Evolutionary conservation across 75 land plant species (phyloP).

Genomic region (Selaginella moellendorffii): DNA sequence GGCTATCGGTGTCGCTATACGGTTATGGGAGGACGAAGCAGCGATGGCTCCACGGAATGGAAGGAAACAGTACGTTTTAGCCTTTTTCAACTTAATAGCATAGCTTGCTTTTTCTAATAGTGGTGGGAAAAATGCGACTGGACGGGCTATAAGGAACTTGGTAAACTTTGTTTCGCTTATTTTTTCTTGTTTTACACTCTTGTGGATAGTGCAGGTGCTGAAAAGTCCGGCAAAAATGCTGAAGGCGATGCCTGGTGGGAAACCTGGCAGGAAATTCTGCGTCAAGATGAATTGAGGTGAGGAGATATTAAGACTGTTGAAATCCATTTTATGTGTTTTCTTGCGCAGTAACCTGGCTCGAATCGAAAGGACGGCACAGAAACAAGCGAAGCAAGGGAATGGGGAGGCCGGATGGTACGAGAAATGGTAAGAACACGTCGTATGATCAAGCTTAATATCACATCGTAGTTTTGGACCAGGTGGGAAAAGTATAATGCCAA

Average conservation of each 20-base stretch:
- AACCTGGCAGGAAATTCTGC: constrained; percentile 89
- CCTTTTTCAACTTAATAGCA: not conserved
- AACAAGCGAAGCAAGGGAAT: constrained; percentile 84
- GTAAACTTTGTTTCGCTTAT: constrained; percentile 24
- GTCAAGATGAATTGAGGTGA: constrained; percentile 92
- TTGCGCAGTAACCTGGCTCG: constrained; percentile 69
- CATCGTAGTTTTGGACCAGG: constrained; percentile 26
- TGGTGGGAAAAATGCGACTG: constrained; percentile 99
- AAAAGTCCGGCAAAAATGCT: constrained; percentile 86
- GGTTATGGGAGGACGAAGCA: constrained; percentile 71
- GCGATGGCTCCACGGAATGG: constrained; percentile 76
- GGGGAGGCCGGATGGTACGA: constrained; percentile 94
- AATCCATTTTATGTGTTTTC: not conserved
- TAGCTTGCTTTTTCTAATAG: constrained; percentile 48
- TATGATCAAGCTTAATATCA: not conserved
- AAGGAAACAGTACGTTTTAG: constrained; percentile 71
- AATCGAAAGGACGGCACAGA: constrained; percentile 93
- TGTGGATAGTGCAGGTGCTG: constrained; percentile 74
- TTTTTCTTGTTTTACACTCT: too few relatives aligned
- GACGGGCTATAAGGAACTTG: constrained; percentile 97
- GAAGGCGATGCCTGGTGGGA: constrained; percentile 99
- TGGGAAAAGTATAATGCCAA: constrained; percentile 99
- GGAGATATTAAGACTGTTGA: too few relatives aligned
- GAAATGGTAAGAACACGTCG: constrained; percentile 52
- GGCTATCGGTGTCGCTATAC: constrained; percentile 92